Conservation (phyloP, 2,329 filamentous ascomycete genomes). For the Fusarium clavum region DNA sequence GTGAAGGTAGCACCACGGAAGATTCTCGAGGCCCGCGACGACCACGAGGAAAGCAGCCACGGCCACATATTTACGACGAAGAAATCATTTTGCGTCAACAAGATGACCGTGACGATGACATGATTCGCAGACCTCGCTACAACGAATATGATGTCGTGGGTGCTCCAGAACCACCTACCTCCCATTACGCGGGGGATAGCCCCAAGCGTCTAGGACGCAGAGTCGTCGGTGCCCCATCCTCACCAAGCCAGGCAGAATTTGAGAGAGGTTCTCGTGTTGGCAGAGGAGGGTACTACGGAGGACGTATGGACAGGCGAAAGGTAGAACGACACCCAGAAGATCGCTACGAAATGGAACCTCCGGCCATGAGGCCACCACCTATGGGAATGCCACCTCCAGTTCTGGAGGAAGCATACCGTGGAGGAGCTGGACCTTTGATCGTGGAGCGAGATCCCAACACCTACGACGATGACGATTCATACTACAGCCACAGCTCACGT, state of each 20-base stretch:
- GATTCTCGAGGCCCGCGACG: constrained; percentile 43
- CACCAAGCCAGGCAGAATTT: constrained; percentile 41
- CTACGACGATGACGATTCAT: constrained; percentile 51
- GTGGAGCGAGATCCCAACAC: constrained; percentile 45
- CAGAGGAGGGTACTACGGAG: constrained; percentile 57
- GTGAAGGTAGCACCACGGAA: constrained; percentile 46
- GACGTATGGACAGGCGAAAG: constrained; percentile 62
- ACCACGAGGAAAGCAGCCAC: constrained; percentile 42
- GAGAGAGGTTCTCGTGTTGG: constrained; percentile 44
- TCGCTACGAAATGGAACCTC: constrained; percentile 47
- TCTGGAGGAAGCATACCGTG: constrained; percentile 32
- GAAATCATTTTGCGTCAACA: constrained; percentile 59
- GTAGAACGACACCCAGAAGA: constrained; percentile 63
- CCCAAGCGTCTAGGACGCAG: constrained; percentile 56
- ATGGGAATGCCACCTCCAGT: constrained; percentile 51
- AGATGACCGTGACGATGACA: constrained; percentile 60
- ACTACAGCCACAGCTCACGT: constrained; percentile 45
- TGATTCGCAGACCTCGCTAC: constrained; percentile 43
- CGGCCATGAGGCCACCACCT: constrained; percentile 47
- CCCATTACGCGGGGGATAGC: constrained; percentile 72
- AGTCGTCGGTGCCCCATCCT: constrained; percentile 40
- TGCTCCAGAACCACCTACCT: constrained; percentile 54
- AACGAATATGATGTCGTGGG: constrained; percentile 52
- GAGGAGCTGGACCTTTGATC: constrained; percentile 33
- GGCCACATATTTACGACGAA: constrained; percentile 57